Evolutionary conservation across 1,284 basidiomycete genomes (phyloP), one percentile per base, ranked within the genome.

Genomic region (Phellopilus nigrolimitatus): DNA sequence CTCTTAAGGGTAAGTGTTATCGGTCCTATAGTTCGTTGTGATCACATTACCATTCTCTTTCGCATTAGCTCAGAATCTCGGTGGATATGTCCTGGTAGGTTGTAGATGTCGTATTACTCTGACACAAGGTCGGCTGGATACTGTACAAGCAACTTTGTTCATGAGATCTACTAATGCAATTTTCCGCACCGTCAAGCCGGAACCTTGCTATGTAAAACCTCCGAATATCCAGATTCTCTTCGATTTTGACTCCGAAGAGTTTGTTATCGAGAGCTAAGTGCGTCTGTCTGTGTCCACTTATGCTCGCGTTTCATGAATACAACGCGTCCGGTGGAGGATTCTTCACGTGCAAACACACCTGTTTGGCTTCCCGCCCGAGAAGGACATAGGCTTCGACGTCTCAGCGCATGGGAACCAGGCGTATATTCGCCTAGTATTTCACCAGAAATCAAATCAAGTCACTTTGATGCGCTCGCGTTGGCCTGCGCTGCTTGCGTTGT

Each of bases 171-270:
- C n/a, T n/a, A n/a, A n/a, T n/a, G n/a, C n/a, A n/a, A n/a, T n/a
- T n/a, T n/a, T n/a, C n/a, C n/a, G n/a, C n/a, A n/a, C n/a, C n/a
- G n/a, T n/a, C n/a, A n/a, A n/a, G n/a, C n/a, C n/a, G n/a, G n/a
- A n/a, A n/a, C n/a, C n/a, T n/a, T n/a, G n/a, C n/a, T n/a, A n/a
- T 77, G 82, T 57, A 71, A 70, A 37, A 82, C 82, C 66, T 79
- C 77, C 57, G 77, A 73, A 50, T 80, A 71, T 59, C 80, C 78
- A n/a, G n/a, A n/a, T 56, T 75, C 79, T 5, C 61, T 66, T 65
- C 43, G 25, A 64, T 60, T 27, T 24, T 27, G 19, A 25, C 4
- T 21, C 21, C n/a, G n/a, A n/a, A n/a, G n/a, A n/a, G n/a, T n/a
- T n/a, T n/a, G n/a, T n/a, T n/a, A n/a, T n/a, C n/a, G n/a, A 15